phyloP scores from a whole-genome alignment of 208 protist species.

The Acanthamoeba castellanii region DNA sequence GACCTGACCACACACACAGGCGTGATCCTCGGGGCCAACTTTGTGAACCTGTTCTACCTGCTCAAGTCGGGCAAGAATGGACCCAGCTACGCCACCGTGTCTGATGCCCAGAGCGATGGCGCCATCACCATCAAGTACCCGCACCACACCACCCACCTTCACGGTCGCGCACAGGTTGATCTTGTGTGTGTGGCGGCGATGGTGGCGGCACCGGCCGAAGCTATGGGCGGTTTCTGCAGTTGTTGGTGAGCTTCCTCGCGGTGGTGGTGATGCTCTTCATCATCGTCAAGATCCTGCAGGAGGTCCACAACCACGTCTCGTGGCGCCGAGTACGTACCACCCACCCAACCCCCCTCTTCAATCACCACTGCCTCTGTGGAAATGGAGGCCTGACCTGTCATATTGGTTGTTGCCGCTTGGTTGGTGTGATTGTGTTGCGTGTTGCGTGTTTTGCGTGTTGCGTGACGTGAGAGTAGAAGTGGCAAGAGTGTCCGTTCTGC shows the following conservation, averaged over 20 bases:
- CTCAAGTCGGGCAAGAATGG: slow-evolving; percentile 33
- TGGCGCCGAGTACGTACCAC: slow-evolving; percentile 10
- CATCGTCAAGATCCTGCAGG: slow-evolving; percentile 22
- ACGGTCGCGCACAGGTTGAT: neutral
- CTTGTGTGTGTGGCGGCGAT: neutral
- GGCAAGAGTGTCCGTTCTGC: slow-evolving; percentile 53
- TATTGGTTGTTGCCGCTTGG: neutral
- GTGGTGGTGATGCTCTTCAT: slow-evolving; percentile 49
- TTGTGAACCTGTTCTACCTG: slow-evolving; percentile 29
- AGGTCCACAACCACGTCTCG: slow-evolving; percentile 32
- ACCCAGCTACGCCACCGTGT: slow-evolving; percentile 27
- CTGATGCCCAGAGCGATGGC: slow-evolving; percentile 34
- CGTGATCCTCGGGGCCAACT: slow-evolving; percentile 7
- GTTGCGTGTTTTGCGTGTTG: neutral
- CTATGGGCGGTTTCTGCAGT: slow-evolving; percentile 40
- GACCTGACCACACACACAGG: neutral
- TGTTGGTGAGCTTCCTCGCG: slow-evolving; percentile 4
- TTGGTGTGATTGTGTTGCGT: neutral
- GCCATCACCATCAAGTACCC: slow-evolving; percentile 55
- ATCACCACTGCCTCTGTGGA: neutral
- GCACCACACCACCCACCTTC: neutral
- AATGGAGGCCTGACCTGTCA: neutral
- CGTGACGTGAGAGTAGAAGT: neutral
- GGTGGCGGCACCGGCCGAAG: neutral
- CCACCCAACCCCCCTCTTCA: too few relatives aligned